A percentile compares a stretch with the other conserved stretches of the same genome.
phyloP scores from a whole-genome alignment of 2,329 filamentous ascomycete species.

The Spiromastix sp. region DNA sequence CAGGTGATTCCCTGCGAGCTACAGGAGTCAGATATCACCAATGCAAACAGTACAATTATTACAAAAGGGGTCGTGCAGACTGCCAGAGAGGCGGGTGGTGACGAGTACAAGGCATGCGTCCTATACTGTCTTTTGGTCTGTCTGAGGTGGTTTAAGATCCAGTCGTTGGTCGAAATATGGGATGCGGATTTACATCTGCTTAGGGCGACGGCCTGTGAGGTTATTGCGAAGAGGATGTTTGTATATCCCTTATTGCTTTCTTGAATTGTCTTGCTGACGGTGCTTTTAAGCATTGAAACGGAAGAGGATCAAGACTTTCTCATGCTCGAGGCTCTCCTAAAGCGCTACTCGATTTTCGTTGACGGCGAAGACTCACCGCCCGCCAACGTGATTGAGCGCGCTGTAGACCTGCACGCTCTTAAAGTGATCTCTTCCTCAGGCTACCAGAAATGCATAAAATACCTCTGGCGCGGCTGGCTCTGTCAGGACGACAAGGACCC shows the following conservation, averaged over 20 bases:
- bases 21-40: constrained; percentile 62
- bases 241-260: not conserved
- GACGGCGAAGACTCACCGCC: constrained; percentile 62
- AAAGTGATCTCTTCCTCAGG: constrained; percentile 82
- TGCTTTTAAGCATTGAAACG: constrained; percentile 57
- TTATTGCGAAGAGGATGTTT: constrained; percentile 70
- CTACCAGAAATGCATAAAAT: constrained; percentile 89
- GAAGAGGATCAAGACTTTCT: constrained; percentile 74
- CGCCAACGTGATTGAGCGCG: constrained; percentile 82
- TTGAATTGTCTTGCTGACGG: not conserved
- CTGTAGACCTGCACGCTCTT: constrained; percentile 84
- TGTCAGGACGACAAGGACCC: constrained; percentile 92
- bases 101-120: constrained; percentile 66
- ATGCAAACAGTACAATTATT: constrained; percentile 75
- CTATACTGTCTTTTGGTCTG: constrained; percentile 73
- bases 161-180: constrained; percentile 76
- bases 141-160: constrained; percentile 66
- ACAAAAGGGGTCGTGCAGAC: constrained; percentile 69
- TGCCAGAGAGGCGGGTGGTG: constrained; percentile 69
- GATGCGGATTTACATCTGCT: constrained; percentile 75
- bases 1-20: constrained; percentile 85
- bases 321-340: constrained; percentile 70
- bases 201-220: constrained; percentile 73
- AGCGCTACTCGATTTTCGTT: constrained; percentile 73
- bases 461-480: constrained; percentile 92